These are phyloP conservation scores for Salvia sclarea DNA, from an alignment of 305 asterid species.

Conservation along the genomic window DNA sequence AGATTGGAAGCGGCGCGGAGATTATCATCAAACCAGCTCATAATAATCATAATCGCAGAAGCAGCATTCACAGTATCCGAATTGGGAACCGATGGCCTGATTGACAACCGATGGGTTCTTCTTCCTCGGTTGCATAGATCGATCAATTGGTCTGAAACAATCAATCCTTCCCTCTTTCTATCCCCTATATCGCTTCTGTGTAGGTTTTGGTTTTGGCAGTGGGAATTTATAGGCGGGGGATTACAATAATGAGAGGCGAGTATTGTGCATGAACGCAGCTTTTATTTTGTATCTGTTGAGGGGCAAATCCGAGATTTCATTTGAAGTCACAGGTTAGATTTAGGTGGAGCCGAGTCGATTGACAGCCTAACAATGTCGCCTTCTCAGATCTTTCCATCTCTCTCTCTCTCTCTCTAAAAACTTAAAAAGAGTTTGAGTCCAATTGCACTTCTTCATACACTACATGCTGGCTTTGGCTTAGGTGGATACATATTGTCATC, in stretches of 20 bases:
- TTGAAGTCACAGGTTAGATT: not conserved
- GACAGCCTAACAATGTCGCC: conserved; percentile 25
- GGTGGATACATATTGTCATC: not conserved
- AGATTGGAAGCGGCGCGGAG: conserved; percentile 70
- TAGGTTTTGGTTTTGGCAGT: not conserved
- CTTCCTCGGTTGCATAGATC: conserved; percentile 66
- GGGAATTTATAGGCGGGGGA: conserved; percentile 9
- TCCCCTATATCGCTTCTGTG: conserved; percentile 17
- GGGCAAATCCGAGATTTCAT: conserved; percentile 32
- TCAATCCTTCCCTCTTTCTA: not conserved
- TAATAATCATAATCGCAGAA: conserved; percentile 54
- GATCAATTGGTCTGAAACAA: conserved; percentile 16
- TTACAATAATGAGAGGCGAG: conserved; percentile 3
- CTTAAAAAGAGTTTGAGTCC: conserved; percentile 19
- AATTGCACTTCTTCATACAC: not conserved
- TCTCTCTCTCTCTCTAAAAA: not conserved
- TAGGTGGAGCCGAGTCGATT: not conserved
- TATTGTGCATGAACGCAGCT: conserved; percentile 28
- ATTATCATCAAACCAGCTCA: conserved; percentile 76
- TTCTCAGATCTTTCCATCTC: not conserved
- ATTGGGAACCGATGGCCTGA: conserved; percentile 13
- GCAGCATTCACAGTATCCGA: conserved; percentile 42
- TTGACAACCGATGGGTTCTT: conserved; percentile 41
- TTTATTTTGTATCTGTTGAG: not conserved
- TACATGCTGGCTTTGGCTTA: not conserved